Conservation (phyloP, 2,329 filamentous ascomycete species). For the Colletotrichum ledebouriae region DNA sequence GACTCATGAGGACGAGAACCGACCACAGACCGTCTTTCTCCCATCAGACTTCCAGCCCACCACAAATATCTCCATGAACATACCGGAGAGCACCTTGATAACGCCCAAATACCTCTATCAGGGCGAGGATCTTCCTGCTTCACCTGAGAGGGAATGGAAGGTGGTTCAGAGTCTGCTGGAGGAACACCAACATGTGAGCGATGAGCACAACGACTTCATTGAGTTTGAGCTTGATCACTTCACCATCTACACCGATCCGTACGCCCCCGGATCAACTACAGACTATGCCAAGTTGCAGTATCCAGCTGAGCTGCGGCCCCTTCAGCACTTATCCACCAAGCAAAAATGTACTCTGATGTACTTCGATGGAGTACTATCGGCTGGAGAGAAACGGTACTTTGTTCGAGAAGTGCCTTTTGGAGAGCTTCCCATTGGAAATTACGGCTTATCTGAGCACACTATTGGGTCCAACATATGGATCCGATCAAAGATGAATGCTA, state of each 20-base stretch:
- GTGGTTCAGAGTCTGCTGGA: constrained; percentile 51
- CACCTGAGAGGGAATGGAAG: constrained; percentile 47
- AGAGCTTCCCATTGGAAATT: constrained; percentile 75
- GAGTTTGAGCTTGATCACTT: constrained; percentile 71
- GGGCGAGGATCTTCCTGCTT: constrained; percentile 46
- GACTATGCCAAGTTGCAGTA: constrained; percentile 1
- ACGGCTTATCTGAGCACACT: constrained; percentile 63
- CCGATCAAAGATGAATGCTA: constrained; percentile 62
- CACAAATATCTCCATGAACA: constrained; percentile 13
- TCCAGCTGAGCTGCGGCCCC: constrained; percentile 64
- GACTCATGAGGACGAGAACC: neutral
- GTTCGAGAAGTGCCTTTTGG: constrained; percentile 69
- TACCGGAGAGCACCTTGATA: constrained; percentile 34
- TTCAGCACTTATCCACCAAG: constrained; percentile 64
- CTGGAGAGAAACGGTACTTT: constrained; percentile 59
- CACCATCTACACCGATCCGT: constrained; percentile 64
- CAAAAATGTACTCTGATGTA: constrained; percentile 56
- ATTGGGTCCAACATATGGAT: constrained; percentile 73
- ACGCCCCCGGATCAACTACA: constrained; percentile 43
- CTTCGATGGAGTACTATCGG: constrained; percentile 72
- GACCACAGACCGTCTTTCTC: constrained; percentile 5
- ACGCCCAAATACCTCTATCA: constrained; percentile 41
- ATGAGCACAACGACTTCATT: constrained; percentile 49
- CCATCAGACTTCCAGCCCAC: neutral
- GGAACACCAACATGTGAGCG: constrained; percentile 36